Base-by-base conservation (phyloP, 2,329 filamentous ascomycete species). In the Aspergillus sp. region DNA sequence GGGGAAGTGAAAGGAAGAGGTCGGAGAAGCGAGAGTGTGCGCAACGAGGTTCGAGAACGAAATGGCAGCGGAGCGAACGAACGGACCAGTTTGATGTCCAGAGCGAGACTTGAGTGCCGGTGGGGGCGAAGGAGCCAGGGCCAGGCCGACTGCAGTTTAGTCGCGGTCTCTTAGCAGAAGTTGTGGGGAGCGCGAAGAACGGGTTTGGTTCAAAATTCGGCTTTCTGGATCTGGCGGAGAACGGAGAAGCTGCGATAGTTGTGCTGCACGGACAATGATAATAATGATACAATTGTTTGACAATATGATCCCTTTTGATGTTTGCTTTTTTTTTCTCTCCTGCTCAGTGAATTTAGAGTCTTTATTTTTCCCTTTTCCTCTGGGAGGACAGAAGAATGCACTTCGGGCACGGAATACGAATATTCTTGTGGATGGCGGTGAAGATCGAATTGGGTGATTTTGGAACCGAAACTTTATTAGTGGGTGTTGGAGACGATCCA, bases 81-180 rank as follows among this genome's bases (percentile, higher is more conserved):
- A 54, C 44, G 44, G 40, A 46, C 31, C 39, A 46, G 50, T 53
- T 52, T 39, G 45, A 54, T 50, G 51, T 48, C 37, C 51, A 50
- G 45, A 40, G 56, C 43, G 47, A 50, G 54, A 56, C 41, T 33
- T 37, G 47, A 31, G 50, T 54, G 50, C 56, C 56, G 50, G 51
- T 55, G 51, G 56, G 51, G 51, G 56, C 56, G 21, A 58, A n/a
- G 11, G 23, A 43, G 51, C 12, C 24, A 40, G 31, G 45, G 49
- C 55, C 56, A 58, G 56, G 51, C 56, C 56, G 37, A 54, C 43
- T 54, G 43, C 27, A 54, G 56, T 58, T 57, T 48, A 48, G 45
- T 48, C 45, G 27, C 27, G 31, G 45, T 37, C 27, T 21, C n/a
- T 33, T 49, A 50, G 53, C 47, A 49, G 54, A 53, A 53, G 46